phyloP scores from a whole-genome alignment of 345 rosid species.

The Luvunga scandens region DNA sequence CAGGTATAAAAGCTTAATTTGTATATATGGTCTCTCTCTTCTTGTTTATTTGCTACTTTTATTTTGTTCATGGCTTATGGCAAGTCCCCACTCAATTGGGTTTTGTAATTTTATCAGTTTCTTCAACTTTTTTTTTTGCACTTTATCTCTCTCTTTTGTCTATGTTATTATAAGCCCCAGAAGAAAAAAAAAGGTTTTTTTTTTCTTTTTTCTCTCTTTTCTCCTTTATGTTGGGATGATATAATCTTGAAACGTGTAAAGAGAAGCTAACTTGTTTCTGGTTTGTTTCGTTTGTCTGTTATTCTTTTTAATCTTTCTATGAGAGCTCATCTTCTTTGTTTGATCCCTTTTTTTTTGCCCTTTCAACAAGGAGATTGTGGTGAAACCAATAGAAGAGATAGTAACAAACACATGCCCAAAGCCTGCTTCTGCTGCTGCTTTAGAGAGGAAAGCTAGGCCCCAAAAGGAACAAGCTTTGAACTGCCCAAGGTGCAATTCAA shows the following conservation, averaged over 20 bases:
- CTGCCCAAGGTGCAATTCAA: constrained; percentile 97
- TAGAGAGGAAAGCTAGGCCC: constrained; percentile 68
- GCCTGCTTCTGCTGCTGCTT: constrained; percentile 31
- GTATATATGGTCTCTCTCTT: background rate
- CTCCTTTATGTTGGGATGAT: constrained; percentile 20
- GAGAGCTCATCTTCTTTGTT: constrained; percentile 17
- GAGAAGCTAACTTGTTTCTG: constrained; percentile 25
- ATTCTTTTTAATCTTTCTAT: constrained; percentile 3
- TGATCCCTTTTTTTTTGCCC: constrained; percentile 4
- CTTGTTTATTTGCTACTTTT: constrained; percentile 19
- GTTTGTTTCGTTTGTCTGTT: constrained; percentile 32
- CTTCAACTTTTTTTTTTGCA: constrained; percentile 24
- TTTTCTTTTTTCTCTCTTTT: background rate
- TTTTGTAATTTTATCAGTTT: constrained; percentile 30
- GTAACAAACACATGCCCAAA: constrained; percentile 60
- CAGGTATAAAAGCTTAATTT: constrained; percentile 50
- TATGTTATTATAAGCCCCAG: constrained; percentile 12
- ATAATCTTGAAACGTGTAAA: constrained; percentile 30
- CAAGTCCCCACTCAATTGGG: constrained; percentile 45
- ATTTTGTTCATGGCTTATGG: constrained; percentile 35
- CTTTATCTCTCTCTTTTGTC: constrained; percentile 51
- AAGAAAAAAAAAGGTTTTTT: background rate
- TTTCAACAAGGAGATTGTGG: constrained; percentile 60
- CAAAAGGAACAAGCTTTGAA: constrained; percentile 80
- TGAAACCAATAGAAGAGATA: constrained; percentile 86